Evolutionary conservation across 2,329 filamentous ascomycete species (phyloP).

Genomic region (Clonostachys chloroleuca): DNA sequence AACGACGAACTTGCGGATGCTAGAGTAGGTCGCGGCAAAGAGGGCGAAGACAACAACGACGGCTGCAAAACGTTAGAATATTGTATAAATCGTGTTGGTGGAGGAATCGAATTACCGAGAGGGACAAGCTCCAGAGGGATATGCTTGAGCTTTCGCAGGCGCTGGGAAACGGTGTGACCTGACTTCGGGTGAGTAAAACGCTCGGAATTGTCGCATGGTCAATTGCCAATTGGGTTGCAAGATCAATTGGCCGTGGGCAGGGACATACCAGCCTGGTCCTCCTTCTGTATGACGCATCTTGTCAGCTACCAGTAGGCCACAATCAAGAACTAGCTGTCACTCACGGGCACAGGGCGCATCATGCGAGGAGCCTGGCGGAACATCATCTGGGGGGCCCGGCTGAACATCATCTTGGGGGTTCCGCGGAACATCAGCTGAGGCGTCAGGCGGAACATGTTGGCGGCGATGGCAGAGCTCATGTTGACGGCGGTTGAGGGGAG

Average conservation of each 20-base stretch:
- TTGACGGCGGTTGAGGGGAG: constrained; percentile 19
- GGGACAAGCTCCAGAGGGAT: constrained; percentile 93
- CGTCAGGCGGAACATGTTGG: constrained; percentile 65
- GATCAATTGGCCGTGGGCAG: background rate
- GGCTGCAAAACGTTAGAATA: constrained; percentile 40
- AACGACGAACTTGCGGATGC: constrained; percentile 73
- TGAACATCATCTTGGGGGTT: constrained; percentile 63
- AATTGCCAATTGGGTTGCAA: constrained; percentile 3
- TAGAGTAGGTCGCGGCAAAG: constrained; percentile 76
- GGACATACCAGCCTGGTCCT: constrained; percentile 63
- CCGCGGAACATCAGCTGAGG: constrained; percentile 64
- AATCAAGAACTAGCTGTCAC: constrained; percentile 9
- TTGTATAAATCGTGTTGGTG: background rate
- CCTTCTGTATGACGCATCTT: constrained; percentile 41
- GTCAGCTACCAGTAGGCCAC: constrained; percentile 10
- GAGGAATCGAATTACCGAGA: constrained; percentile 55
- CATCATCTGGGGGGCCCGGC: constrained; percentile 62
- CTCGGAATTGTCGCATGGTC: constrained; percentile 1
- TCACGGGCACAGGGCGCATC: constrained; percentile 70
- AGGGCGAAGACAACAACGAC: constrained; percentile 85
- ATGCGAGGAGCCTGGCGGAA: constrained; percentile 62
- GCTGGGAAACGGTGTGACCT: constrained; percentile 94
- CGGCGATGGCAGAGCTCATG: constrained; percentile 62
- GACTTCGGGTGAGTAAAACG: background rate
- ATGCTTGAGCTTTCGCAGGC: constrained; percentile 82